These are phyloP conservation scores for Hemerocallis citrina DNA, from an alignment of 106 monocot genomes.

Conservation along the genomic window DNA sequence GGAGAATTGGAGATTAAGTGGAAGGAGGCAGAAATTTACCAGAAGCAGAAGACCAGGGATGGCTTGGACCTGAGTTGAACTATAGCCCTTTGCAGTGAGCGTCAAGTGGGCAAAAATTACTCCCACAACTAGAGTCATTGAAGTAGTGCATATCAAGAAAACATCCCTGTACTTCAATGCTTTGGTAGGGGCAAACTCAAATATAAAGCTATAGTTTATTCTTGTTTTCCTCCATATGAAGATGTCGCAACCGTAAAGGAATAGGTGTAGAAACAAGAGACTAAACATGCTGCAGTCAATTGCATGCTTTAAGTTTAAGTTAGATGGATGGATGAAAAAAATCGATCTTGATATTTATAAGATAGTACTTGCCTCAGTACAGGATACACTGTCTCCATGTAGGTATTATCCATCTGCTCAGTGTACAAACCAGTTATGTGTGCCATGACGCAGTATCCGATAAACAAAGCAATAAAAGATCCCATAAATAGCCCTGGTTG, in stretches of 20 bases:
- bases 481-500: conserved; percentile 55
- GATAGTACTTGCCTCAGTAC: conserved; percentile 41
- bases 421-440: conserved; percentile 64
- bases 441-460: conserved; percentile 74
- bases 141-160: conserved; percentile 58
- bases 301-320: not conserved
- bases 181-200: conserved; percentile 61
- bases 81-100: conserved; percentile 35
- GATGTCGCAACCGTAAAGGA: conserved; percentile 88
- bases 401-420: conserved; percentile 31
- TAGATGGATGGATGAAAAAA: not conserved
- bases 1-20: not conserved
- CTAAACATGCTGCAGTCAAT: conserved; percentile 65
- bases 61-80: conserved; percentile 41
- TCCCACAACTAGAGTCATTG: conserved; percentile 54
- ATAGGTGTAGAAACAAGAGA: conserved; percentile 69
- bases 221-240: conserved; percentile 70
- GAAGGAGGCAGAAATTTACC: conserved; percentile 18
- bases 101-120: conserved; percentile 55
- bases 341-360: not conserved
- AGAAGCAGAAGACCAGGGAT: conserved; percentile 58
- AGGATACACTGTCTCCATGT: conserved; percentile 82
- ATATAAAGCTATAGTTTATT: conserved; percentile 88
- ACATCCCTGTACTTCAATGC: conserved; percentile 62
- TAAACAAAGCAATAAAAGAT: conserved; percentile 59